A percentile compares a stretch with the other conserved stretches of the same genome.
Conservation (phyloP, 129 eudicot species). For the Flaveria sonorensis region DNA sequence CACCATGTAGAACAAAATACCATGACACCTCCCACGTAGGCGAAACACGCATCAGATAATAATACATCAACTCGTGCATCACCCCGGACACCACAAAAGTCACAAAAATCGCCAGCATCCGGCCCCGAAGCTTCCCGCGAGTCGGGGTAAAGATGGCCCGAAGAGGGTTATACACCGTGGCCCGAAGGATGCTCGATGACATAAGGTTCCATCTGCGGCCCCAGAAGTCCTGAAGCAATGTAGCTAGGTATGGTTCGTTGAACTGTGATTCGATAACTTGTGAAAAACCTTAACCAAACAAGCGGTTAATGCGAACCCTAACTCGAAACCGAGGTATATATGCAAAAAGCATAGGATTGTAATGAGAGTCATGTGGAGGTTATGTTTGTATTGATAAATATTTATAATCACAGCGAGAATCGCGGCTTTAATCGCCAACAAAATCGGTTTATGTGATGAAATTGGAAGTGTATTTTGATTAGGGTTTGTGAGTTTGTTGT, state of each 20-base stretch:
- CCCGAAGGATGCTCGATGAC: slow-evolving; percentile 52
- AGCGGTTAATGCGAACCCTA: slow-evolving; percentile 43
- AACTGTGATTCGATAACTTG: slow-evolving; percentile 58
- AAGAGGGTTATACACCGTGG: slow-evolving; percentile 45
- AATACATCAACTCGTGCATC: slow-evolving; percentile 58
- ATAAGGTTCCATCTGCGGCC: slow-evolving; percentile 77
- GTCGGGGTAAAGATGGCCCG: slow-evolving; percentile 6
- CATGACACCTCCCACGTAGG: slow-evolving; percentile 79
- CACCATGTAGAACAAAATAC: slow-evolving; percentile 66
- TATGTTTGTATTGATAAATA: slow-evolving; percentile 33
- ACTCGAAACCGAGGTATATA: slow-evolving; percentile 48
- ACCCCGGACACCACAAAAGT: slow-evolving; percentile 64
- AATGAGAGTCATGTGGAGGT: slow-evolving; percentile 36
- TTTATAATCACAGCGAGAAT: slow-evolving; percentile 27
- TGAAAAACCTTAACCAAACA: slow-evolving; percentile 35
- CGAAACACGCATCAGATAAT: slow-evolving; percentile 42
- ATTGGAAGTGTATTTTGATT: not conserved
- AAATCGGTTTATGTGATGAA: not conserved
- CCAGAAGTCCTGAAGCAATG: slow-evolving; percentile 79
- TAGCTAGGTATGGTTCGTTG: slow-evolving; percentile 60
- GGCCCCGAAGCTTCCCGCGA: slow-evolving; percentile 28
- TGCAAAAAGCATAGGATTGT: slow-evolving; percentile 38
- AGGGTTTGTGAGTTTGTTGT: not conserved
- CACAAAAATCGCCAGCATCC: slow-evolving; percentile 33
- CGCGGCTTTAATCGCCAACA: slow-evolving; percentile 24